Conservation (phyloP, 495 filamentous ascomycete species). For the Penicillium parvum region DNA sequence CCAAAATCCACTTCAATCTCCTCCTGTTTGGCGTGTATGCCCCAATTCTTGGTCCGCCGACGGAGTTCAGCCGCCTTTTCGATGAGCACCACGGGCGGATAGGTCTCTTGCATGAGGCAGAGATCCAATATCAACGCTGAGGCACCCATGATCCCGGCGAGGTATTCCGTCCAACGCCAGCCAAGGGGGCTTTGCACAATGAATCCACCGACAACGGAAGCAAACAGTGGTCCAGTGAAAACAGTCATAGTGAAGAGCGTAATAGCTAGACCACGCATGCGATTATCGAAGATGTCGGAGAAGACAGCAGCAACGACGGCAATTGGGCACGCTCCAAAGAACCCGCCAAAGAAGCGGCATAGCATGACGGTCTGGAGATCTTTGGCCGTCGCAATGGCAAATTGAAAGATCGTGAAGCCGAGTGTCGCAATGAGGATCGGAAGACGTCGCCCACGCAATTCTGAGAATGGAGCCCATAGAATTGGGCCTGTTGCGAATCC, state of each 20-base stretch:
- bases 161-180: constrained; percentile 86
- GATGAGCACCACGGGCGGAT: constrained; percentile 76
- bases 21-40: constrained; percentile 90
- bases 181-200: constrained; percentile 64
- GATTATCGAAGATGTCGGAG: constrained; percentile 82
- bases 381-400: constrained; percentile 13
- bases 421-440: constrained; percentile 54
- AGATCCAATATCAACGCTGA: constrained; percentile 64
- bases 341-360: constrained; percentile 77
- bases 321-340: constrained; percentile 69
- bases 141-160: constrained; percentile 70
- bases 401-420: constrained; percentile 14
- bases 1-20: constrained; percentile 82
- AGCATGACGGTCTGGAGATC: constrained; percentile 63
- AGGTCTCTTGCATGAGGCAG: constrained; percentile 75
- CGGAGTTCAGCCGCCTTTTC: constrained; percentile 73
- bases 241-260: constrained; percentile 82
- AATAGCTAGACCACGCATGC: constrained; percentile 68
- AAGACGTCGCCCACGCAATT: constrained; percentile 54
- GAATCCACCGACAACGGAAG: constrained; percentile 83
- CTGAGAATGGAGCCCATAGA: constrained; percentile 63
- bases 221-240: constrained; percentile 75
- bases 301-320: constrained; percentile 85
- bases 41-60: constrained; percentile 83
- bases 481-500: constrained; percentile 60